Evolutionary conservation across 257 asterid species (phyloP).

Genomic region (Rubia yunnanensis): DNA sequence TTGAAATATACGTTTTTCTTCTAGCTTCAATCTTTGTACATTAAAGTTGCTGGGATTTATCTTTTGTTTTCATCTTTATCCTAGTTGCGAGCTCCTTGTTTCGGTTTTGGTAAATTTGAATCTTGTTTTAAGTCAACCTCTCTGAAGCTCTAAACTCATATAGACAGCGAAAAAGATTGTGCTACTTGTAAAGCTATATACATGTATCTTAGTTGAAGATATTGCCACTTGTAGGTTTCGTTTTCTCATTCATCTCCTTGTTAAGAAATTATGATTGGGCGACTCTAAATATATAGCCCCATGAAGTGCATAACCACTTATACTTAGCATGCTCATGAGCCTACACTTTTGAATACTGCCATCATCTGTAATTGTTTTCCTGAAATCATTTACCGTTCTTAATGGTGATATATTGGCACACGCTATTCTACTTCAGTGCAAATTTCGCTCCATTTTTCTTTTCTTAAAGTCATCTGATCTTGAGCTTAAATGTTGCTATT

Average conservation of each 20-base stretch:
- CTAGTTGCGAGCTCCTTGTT: constrained; percentile 1
- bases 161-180: too few species aligned
- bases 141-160: neutral
- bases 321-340: neutral
- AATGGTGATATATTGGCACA: neutral
- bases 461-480: neutral
- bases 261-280: too few species aligned
- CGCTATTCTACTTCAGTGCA: neutral
- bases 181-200: too few species aligned
- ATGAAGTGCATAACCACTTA: neutral
- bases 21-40: neutral
- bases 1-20: neutral
- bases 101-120: neutral
- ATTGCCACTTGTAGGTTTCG: neutral
- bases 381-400: neutral
- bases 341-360: neutral
- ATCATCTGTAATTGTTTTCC: neutral
- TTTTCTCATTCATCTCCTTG: neutral
- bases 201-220: neutral
- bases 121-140: neutral
- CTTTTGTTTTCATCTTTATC: too few species aligned
- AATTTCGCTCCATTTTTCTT: neutral
- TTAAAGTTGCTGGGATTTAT: neutral
- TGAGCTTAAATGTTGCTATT: neutral
- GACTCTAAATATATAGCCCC: neutral